Evolutionary conservation across 805 yeast species (phyloP).

Genomic region (Starmerella lactis-condensi): DNA sequence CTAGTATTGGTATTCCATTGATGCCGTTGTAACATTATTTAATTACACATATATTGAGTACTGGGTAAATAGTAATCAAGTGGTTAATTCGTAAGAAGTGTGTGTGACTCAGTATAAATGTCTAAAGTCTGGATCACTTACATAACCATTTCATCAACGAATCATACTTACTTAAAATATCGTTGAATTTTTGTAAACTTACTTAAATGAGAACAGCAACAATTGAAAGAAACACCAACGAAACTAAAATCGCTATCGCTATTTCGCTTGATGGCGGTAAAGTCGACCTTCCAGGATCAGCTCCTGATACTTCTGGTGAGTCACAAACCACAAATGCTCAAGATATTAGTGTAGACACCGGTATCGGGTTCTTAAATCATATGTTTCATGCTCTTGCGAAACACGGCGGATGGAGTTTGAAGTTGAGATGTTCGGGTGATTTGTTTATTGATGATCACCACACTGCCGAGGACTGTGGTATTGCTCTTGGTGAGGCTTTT

Average conservation of each 20-base stretch:
- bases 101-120: neutral
- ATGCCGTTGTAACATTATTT: no score
- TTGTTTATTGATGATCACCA: constrained; percentile 94
- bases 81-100: neutral
- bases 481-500: constrained; percentile 78
- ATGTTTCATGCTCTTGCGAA: constrained; percentile 95
- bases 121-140: neutral
- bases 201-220: constrained; percentile 25
- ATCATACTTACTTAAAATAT: neutral
- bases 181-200: neutral
- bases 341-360: constrained; percentile 64
- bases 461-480: constrained; percentile 87
- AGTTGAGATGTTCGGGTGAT: constrained; percentile 83
- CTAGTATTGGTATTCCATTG: no score
- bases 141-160: neutral
- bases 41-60: no score
- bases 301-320: constrained; percentile 29
- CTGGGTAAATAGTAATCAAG: neutral
- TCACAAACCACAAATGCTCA: constrained; percentile 54
- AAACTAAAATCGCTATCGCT: constrained; percentile 79
- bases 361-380: constrained; percentile 89
- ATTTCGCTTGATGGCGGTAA: constrained; percentile 71
- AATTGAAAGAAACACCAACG: constrained; percentile 65
- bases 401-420: constrained; percentile 88
- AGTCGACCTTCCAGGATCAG: constrained; percentile 38